A percentile compares a stretch with the other conserved stretches of the same genome.
These are phyloP conservation scores for Stenocarpella maydis DNA, from an alignment of 2,329 filamentous ascomycete species.

Conservation along the genomic window DNA sequence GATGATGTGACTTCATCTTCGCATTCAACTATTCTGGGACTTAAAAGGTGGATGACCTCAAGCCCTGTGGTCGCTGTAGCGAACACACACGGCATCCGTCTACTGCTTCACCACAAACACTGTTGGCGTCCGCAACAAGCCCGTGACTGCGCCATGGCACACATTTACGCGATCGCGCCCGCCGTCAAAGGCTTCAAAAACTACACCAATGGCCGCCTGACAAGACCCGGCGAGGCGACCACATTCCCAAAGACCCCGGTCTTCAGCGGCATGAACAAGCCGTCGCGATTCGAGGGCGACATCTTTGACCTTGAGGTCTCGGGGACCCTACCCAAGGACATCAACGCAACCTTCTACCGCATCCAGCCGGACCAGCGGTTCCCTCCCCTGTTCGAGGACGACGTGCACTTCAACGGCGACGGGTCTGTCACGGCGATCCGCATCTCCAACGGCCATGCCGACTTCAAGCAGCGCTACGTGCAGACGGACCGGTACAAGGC, in stretches of 20 bases:
- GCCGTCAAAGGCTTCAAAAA: constrained; percentile 42
- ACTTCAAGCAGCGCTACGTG: constrained; percentile 54
- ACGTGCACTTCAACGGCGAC: constrained; percentile 50
- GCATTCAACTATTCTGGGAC: too few species aligned
- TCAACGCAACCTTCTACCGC: constrained; percentile 57
- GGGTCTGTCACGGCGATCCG: constrained; percentile 52
- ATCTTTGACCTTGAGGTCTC: constrained; percentile 51
- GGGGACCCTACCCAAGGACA: constrained; percentile 52
- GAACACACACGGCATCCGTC: neutral
- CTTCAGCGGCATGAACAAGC: constrained; percentile 49
- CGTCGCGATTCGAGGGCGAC: constrained; percentile 46
- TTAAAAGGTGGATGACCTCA: neutral
- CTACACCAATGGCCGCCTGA: constrained; percentile 45
- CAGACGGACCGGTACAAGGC: constrained; percentile 47
- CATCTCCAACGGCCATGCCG: constrained; percentile 50
- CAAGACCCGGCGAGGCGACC: constrained; percentile 39
- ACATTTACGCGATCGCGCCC: constrained; percentile 47
- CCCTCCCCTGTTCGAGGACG: constrained; percentile 62
- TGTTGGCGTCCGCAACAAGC: constrained; percentile 26
- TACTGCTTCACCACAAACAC: neutral
- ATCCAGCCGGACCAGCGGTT: constrained; percentile 62
- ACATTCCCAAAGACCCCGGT: constrained; percentile 46
- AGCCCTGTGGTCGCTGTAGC: neutral
- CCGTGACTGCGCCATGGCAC: constrained; percentile 42
- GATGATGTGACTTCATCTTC: too few species aligned